Conservation (phyloP, 257 asterid genomes). For the Gentiana straminea region DNA sequence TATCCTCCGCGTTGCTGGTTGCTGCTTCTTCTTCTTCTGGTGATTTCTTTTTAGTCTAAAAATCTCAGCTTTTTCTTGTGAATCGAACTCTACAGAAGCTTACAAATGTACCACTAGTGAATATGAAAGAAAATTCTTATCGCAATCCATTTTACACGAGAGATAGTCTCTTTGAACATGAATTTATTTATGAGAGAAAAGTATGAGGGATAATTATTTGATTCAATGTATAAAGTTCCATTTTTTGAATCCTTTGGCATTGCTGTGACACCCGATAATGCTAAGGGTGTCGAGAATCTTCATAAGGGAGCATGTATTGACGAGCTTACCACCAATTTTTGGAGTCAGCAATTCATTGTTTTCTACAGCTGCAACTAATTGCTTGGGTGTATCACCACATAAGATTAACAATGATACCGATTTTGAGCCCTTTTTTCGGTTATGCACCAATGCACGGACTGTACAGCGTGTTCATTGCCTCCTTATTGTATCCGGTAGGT, state of each 20-base stretch:
- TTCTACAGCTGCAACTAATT: slow-evolving; percentile 22
- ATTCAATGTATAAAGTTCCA: too few relatives aligned
- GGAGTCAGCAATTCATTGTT: slow-evolving; percentile 7
- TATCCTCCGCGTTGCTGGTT: too few relatives aligned
- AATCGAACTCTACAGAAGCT: too few relatives aligned
- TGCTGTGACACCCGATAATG: slow-evolving; percentile 7
- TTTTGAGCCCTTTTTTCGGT: slow-evolving; percentile 43
- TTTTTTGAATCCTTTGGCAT: not conserved
- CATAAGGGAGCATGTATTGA: slow-evolving; percentile 28
- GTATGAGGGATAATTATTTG: too few relatives aligned
- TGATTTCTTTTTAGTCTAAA: too few relatives aligned
- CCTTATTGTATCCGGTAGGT: slow-evolving; percentile 59
- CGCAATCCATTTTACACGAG: too few relatives aligned
- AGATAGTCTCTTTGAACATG: too few relatives aligned
- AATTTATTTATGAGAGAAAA: too few relatives aligned
- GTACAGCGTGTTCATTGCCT: slow-evolving; percentile 55
- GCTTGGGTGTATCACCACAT: slow-evolving; percentile 17
- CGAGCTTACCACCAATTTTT: slow-evolving; percentile 10
- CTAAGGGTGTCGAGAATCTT: slow-evolving; percentile 30
- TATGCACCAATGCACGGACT: slow-evolving; percentile 33
- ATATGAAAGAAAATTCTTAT: too few relatives aligned
- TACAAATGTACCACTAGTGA: too few relatives aligned
- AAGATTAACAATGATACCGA: slow-evolving; percentile 26
- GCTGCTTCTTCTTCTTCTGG: too few relatives aligned
- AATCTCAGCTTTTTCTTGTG: too few relatives aligned